These are phyloP conservation scores for Penicillium sp. DNA, from an alignment of 2,329 filamentous ascomycete genomes.

Conservation along the genomic window DNA sequence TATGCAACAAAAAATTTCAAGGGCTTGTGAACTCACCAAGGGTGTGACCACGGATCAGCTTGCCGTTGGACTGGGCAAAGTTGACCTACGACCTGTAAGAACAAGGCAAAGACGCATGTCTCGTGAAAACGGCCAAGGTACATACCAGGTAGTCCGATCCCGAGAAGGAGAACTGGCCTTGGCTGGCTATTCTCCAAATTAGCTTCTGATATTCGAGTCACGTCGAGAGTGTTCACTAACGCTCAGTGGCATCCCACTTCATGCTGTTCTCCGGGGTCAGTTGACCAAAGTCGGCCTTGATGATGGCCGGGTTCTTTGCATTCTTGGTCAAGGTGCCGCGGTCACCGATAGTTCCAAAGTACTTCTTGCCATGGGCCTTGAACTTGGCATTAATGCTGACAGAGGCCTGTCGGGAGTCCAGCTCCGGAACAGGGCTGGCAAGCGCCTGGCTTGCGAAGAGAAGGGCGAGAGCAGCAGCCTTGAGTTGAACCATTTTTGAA, in stretches of 20 bases:
- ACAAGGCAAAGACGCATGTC: neutral
- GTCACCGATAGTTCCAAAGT: constrained; percentile 62
- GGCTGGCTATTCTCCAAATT: neutral
- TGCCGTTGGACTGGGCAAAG: constrained; percentile 40
- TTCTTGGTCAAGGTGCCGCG: constrained; percentile 58
- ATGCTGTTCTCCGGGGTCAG: constrained; percentile 66
- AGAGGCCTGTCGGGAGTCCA: constrained; percentile 13
- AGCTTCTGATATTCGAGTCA: neutral
- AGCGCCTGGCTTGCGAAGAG: constrained; percentile 8
- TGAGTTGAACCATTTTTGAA: constrained; percentile 10
- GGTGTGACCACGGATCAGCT: constrained; percentile 64
- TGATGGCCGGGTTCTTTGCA: constrained; percentile 59
- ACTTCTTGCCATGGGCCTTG: constrained; percentile 61
- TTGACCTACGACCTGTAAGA: constrained; percentile 38
- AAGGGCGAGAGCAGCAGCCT: constrained; percentile 8
- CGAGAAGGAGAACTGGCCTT: neutral
- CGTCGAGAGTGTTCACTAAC: constrained; percentile 13
- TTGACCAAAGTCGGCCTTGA: constrained; percentile 63
- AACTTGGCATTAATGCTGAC: constrained; percentile 56
- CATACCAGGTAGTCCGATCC: constrained; percentile 1
- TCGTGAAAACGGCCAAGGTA: neutral
- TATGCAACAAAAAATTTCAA: neutral
- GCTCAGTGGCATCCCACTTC: constrained; percentile 66
- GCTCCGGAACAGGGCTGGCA: neutral
- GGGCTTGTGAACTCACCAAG: constrained; percentile 34